These are phyloP conservation scores for Achaetomium macrosporum DNA, from an alignment of 2,329 filamentous ascomycete species.

Conservation along the genomic window DNA sequence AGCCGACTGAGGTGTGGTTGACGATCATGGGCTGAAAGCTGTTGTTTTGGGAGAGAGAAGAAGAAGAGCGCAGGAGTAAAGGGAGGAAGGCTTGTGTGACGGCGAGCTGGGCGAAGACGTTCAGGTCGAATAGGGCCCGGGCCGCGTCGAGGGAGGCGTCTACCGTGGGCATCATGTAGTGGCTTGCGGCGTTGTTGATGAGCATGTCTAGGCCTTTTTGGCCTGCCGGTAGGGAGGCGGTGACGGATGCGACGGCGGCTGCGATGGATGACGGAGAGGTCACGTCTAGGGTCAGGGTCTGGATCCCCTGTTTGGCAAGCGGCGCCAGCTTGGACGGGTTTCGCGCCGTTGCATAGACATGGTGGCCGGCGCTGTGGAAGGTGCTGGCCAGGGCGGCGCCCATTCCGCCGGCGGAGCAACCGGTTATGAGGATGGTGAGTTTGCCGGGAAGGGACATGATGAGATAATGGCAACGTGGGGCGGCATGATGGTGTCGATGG, in stretches of 20 bases:
- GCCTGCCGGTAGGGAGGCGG: constrained; percentile 23
- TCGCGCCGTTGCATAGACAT: constrained; percentile 38
- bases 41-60: background rate
- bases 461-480: background rate
- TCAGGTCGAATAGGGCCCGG: constrained; percentile 29
- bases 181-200: constrained; percentile 39
- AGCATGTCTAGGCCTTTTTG: constrained; percentile 38
- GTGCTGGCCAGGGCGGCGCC: constrained; percentile 36
- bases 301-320: constrained; percentile 30
- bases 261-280: constrained; percentile 31
- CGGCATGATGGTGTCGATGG: no score
- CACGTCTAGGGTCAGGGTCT: constrained; percentile 38
- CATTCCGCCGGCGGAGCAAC: constrained; percentile 2
- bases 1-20: constrained; percentile 34
- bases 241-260: constrained; percentile 29
- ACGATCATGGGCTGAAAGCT: constrained; percentile 29
- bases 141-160: constrained; percentile 31
- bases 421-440: constrained; percentile 7
- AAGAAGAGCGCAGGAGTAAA: constrained; percentile 28
- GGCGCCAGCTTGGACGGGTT: constrained; percentile 30
- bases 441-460: background rate
- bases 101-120: constrained; percentile 34
- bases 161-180: constrained; percentile 29
- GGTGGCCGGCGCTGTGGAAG: constrained; percentile 33
- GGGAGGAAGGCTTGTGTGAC: constrained; percentile 36